These are phyloP conservation scores for Plasmodium falciparum DNA, from an alignment of 169 alveolate genomes.

Conservation along the genomic window DNA sequence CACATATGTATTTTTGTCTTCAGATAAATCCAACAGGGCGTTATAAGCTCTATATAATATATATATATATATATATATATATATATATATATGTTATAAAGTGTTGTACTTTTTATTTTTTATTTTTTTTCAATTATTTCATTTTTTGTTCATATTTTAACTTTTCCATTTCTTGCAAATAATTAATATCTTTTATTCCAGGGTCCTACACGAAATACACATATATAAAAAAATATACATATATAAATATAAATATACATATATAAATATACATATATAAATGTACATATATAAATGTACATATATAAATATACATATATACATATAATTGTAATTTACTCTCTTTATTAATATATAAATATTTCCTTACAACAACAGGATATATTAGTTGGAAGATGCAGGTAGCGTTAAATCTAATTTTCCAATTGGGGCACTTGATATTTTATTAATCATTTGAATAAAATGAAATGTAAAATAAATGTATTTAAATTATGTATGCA, in stretches of 20 bases:
- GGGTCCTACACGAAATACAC: slow-evolving; percentile 31
- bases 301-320: background rate
- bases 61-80: background rate
- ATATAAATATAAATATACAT: background rate
- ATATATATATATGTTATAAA: background rate
- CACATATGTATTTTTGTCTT: slow-evolving; percentile 55
- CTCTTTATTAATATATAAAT: too few relatives aligned
- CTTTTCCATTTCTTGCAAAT: slow-evolving; percentile 55
- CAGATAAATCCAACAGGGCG: slow-evolving; percentile 52
- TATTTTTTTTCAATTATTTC: background rate
- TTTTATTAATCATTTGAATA: background rate
- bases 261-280: background rate
- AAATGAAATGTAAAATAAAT: too few relatives aligned
- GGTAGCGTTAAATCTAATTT: slow-evolving; percentile 65
- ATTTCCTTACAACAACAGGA: slow-evolving; percentile 60
- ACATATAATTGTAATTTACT: too few relatives aligned
- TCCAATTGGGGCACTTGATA: slow-evolving; percentile 72
- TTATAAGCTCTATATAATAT: slow-evolving; percentile 49
- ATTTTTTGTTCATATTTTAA: background rate
- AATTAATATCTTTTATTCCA: slow-evolving; percentile 47
- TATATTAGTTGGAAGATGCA: slow-evolving; percentile 64
- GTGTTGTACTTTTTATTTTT: background rate
- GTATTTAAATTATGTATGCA: too few relatives aligned
- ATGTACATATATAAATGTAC: too few relatives aligned
- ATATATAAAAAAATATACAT: background rate